Evolutionary conservation across 352 stramenopile genomes (phyloP), one percentile per base, ranked within the genome.

Genomic region (Phytophthora melonis): DNA sequence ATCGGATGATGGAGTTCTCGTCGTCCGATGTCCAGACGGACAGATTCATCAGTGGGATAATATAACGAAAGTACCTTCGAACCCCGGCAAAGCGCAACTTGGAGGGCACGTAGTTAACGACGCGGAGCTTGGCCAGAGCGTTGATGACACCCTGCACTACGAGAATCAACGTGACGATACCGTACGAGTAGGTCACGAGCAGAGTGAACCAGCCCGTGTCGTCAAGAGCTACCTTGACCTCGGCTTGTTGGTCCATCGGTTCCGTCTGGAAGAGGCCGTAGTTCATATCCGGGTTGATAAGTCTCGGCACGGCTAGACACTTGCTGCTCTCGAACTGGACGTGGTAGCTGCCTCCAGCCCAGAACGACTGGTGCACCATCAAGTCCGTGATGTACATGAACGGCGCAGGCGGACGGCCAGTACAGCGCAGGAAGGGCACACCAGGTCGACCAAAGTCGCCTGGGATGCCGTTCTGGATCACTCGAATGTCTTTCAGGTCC

Each of bases 321-420:
- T 85, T 77, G 50, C 85, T 92, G 10, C 69, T 86, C 23, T 90
- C 80, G n/a, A 92, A 75, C 62, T 89, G 73, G 6, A 90, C 63
- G 56, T 86, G 75, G 58, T 83, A 86, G 27, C 74, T 79, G 0
- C 79, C 83, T 3, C 85, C 85, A 0, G 85, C 74, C 85, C 83
- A 92, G 58, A 80, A 90, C 1, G 75, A 80, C 65, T 89, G 79
- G 7, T 85, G 74, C 13, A 86, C 78, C 81, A 92, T 80, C 50
- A 90, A 65, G 63, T 92, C 85, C 8, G 85, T 89, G 11, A 89
- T 83, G 60, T 83, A 92, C 27, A 74, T 63, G 67, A 92, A 92
- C 3, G 67, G 52, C 0, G 56, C 43, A 11, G 75, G 47, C 0
- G 85, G 80, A 10, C 85, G 80, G 3, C 82, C 83, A 13, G 63